Evolutionary conservation across 2,329 filamentous ascomycete genomes (phyloP), one percentile per base, ranked within the genome.

Genomic region (Trichoderma koningiopsis): DNA sequence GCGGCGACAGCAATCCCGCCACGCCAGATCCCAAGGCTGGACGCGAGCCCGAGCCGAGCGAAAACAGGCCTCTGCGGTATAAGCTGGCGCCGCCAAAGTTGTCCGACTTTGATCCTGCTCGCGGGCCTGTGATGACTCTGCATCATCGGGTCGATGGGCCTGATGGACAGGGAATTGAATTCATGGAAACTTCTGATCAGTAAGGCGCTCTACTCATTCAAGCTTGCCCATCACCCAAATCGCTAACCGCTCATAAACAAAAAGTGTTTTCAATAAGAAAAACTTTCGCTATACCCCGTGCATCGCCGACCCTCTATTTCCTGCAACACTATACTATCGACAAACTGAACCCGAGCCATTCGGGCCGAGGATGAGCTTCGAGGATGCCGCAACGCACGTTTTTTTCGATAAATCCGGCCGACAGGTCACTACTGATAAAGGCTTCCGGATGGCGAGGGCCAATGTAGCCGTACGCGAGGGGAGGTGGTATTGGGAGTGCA

Each of bases 401-500:
- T 92, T 91, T 76, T 93, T 97, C 76, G 91, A 94, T 76, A 87
- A 88, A 71, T 86, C 88, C 47, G 94, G 91, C 8, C 88, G 87
- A 24, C 89, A 93, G 60, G 88, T 97, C 65, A 97, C 92, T 0
- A 97, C 96, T 16, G 90, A 95, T 73, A 97, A 97, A 79, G 94
- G 96, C 10, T 97, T 96, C 85, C 88, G 96, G 70, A 96, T 95
- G 85, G 91, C 92, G 2, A 89, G 95, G 49, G 94, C 93, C 14
- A 99, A 99, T 75, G 91, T 98, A 0, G 93, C 92, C 29, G 92
- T 94, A 5, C 86, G 96, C 57, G 92, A 98, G 79, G 96, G 96
- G 0, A 88, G 92, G 37, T 93, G 93, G 84, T 99, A 96, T 79
- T 99, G 94, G 85, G 96, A 99, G 81, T 94, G 95, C 79, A 94